These are phyloP conservation scores for Syzygium syzygioides DNA, from an alignment of 441 rosid species.

Conservation along the genomic window DNA sequence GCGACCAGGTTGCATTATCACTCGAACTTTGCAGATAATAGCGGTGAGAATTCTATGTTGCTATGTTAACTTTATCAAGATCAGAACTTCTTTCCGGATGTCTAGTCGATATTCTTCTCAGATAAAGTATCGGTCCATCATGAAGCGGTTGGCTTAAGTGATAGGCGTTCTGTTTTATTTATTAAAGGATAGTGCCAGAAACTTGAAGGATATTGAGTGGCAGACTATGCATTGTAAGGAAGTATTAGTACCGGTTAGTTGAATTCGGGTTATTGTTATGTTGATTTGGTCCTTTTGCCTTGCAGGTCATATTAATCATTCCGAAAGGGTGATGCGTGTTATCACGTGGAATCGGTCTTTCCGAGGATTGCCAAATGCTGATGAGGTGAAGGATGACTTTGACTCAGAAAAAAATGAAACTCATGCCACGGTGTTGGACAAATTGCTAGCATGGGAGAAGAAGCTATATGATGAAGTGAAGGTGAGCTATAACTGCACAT, in stretches of 20 bases:
- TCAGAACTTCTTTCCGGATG: neutral
- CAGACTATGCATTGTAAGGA: neutral
- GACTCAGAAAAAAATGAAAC: slow-evolving; percentile 79
- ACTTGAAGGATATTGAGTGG: neutral
- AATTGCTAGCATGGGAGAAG: slow-evolving; percentile 93
- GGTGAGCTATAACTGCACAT: slow-evolving; percentile 25
- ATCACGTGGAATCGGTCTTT: slow-evolving; percentile 96
- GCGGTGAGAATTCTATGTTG: slow-evolving; percentile 28
- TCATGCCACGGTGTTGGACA: slow-evolving; percentile 91
- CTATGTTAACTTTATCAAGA: neutral
- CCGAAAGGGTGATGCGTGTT: slow-evolving; percentile 87
- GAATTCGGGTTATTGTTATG: neutral
- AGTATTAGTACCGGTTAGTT: neutral
- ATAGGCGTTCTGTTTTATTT: neutral
- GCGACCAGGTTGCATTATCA: slow-evolving; percentile 91
- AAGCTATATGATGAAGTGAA: slow-evolving; percentile 96
- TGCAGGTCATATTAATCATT: slow-evolving; percentile 88
- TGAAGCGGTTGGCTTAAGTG: neutral
- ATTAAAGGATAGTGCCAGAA: neutral
- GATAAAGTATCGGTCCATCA: neutral
- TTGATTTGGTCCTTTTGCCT: neutral
- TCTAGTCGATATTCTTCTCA: neutral
- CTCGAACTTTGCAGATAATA: slow-evolving; percentile 91
- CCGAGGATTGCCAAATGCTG: slow-evolving; percentile 44
- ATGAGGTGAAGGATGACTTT: slow-evolving; percentile 58